Base-by-base conservation (phyloP, 2,329 filamentous ascomycete species). In the Sclerotinia subarctica region DNA sequence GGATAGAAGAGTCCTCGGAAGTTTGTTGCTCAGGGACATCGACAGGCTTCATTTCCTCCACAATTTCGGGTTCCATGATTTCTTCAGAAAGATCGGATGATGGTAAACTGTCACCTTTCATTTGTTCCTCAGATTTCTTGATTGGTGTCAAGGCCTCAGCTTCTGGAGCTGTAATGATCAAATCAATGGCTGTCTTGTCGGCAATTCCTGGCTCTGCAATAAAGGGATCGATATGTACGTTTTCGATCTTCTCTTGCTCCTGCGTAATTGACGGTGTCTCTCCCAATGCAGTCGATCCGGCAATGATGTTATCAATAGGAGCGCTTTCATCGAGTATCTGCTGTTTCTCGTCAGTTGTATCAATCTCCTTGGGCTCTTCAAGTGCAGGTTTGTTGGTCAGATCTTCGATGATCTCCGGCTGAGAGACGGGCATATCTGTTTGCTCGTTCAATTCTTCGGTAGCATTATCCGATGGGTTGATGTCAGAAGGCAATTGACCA, bases 371-470 rank as follows among this genome's bases (percentile, higher is more conserved):
- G 5, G 29, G 44, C 21, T 42, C 38, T 8, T 51, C 58, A n/a
- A 35, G 21, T 35, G n/a, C 29, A 47, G 13, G 21, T 42, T 54
- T 21, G 21, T 46, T 32, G 3, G 6, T 19, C 13, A 21, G n/a
- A 10, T 26, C 42, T 46, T 67, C 49, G 26, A 35, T 38, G 19
- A 17, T 44, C 49, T 47, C 57, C 13, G 47, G 19, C 29, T 65
- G 66, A 24, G 53, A 57, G 17, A 26, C 32, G 53, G 24, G 46
- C 32, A 46, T 2, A 35, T 63, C 51, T 47, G 26, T 13, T 32
- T 52, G 68, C 57, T 69, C 74, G 72, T 68, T 64, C 35, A 67
- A 64, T 64, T 66, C 58, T 56, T 70, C 63, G 21, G 54, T 56
- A 38, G 64, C 60, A 38, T 70, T 67, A 6, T 70, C 57, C 13